Evolutionary conservation across 2,329 filamentous ascomycete genomes (phyloP), one percentile per base, ranked within the genome.

Genomic region (Aspergillus costaricaensis): DNA sequence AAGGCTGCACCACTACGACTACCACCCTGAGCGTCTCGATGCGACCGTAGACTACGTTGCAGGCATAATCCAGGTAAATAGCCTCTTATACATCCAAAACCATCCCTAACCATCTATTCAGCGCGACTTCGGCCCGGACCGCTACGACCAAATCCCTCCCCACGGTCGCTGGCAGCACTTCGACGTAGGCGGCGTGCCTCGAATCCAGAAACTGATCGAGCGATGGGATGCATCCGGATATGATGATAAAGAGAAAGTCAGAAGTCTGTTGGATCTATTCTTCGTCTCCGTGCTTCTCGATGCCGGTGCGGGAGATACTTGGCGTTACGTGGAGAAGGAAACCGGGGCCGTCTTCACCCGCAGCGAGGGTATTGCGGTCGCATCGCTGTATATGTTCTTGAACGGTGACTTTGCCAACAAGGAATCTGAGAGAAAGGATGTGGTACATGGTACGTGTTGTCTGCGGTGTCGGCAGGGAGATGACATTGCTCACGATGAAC

Each of bases 101-200:
- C 55, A 27, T 63, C 27, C 43, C 15, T 1, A 4, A 19, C n/a
- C 8, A 27, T 3, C 25, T 27, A 30, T 12, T 5, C 32, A 84
- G 82, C 79, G 82, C 17, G 82, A 84, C 63, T 84, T 81, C 61
- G 82, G 82, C 0, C 82, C 82, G 0, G 76, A 82, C 61, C 75
- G 70, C 17, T 82, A 73, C 63, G 60, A 79, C 52, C 68, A 74
- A 0, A 86, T 86, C 54, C 83, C 83, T 0, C 81, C 83, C 9
- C 83, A 86, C 62, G 85, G 79, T 8, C 80, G 86, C 47, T 88
- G 86, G 83, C 86, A 88, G 68, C 86, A 88, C 72, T 88, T 88
- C 64, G 82, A 86, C 14, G 81, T 86, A 41, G 85, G 85, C 9
- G 79, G 79, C 14, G 74, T 83, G 27, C 75, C 80, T 41, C 83